These are phyloP conservation scores for Amanita exitialis DNA, from an alignment of 768 basidiomycete species.

Conservation along the genomic window DNA sequence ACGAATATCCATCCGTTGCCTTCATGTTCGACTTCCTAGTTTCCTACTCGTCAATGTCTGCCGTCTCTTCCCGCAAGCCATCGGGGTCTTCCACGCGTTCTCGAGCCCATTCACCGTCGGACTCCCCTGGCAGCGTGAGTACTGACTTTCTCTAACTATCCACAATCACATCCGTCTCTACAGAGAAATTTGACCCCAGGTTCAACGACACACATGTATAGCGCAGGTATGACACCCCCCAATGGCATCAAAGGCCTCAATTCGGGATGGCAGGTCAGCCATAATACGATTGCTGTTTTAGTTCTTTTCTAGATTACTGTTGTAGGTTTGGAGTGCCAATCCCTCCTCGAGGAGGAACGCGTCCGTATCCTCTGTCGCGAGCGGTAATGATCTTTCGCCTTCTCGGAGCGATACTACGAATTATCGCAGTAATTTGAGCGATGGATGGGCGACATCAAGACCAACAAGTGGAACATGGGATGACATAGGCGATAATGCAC, in stretches of 20 bases:
- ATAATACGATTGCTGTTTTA: constrained; percentile 10
- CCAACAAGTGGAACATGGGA: constrained; percentile 52
- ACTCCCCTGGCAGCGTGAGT: constrained; percentile 49
- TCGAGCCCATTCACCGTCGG: constrained; percentile 49
- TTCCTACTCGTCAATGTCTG: constrained; percentile 24
- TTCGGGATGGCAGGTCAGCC: constrained; percentile 56
- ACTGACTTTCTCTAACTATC: constrained; percentile 2
- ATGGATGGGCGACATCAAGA: constrained; percentile 42
- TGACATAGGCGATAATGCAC: constrained; percentile 36
- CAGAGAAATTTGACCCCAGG: constrained; percentile 13
- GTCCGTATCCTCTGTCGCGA: constrained; percentile 51
- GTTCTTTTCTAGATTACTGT: neutral
- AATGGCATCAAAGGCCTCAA: constrained; percentile 41
- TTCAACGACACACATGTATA: constrained; percentile 38
- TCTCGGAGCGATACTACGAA: constrained; percentile 32
- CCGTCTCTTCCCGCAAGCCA: constrained; percentile 50
- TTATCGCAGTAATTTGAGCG: constrained; percentile 37
- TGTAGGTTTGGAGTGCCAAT: constrained; percentile 51
- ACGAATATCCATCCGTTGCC: neutral
- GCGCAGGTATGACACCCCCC: constrained; percentile 36
- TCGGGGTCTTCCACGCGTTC: constrained; percentile 64
- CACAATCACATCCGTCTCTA: constrained; percentile 9
- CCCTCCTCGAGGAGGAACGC: constrained; percentile 45
- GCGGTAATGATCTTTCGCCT: constrained; percentile 34
- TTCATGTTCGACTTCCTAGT: constrained; percentile 10